Percentiles rank a stretch among this genome's conserved stretches.
Conservation (phyloP, 345 rosid genomes). For the Citrus australasica region DNA sequence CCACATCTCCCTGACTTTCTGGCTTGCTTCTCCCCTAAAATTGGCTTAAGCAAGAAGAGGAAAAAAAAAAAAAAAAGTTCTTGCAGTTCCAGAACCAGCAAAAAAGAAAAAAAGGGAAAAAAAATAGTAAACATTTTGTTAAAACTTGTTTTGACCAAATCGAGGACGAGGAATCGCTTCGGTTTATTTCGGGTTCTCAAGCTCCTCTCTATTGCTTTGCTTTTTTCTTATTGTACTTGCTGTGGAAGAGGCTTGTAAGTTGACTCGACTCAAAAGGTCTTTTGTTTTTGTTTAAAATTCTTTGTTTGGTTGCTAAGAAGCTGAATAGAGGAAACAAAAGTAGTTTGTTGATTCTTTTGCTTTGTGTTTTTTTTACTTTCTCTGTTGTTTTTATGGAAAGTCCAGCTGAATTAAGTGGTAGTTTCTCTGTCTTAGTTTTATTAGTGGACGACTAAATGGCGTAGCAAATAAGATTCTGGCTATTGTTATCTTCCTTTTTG, state of each 20-base stretch:
- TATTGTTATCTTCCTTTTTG: not conserved
- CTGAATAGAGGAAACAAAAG: not conserved
- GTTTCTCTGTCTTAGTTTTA: not conserved
- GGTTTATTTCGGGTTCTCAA: conserved; percentile 1
- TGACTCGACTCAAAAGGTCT: not conserved
- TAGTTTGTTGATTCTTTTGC: not conserved
- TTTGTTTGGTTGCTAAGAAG: conserved; percentile 3
- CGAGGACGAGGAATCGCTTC: conserved; percentile 23
- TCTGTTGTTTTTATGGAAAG: not conserved
- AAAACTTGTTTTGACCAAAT: conserved; percentile 22
- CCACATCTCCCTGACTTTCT: too few relatives aligned
- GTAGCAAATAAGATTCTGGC: not conserved
- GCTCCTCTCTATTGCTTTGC: not conserved
- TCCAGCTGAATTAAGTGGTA: not conserved
- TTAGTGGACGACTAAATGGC: not conserved
- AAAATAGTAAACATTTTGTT: too few relatives aligned
- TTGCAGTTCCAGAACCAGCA: too few relatives aligned
- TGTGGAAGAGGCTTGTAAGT: not conserved
- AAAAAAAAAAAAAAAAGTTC: too few relatives aligned
- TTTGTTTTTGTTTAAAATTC: not conserved
- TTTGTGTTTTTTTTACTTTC: not conserved
- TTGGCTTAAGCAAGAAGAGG: too few relatives aligned
- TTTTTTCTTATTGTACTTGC: not conserved
- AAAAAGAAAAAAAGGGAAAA: too few relatives aligned
- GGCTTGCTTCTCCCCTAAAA: too few relatives aligned